Base-by-base conservation (phyloP, 768 basidiomycete genomes). In the Scleroderma bovista region DNA sequence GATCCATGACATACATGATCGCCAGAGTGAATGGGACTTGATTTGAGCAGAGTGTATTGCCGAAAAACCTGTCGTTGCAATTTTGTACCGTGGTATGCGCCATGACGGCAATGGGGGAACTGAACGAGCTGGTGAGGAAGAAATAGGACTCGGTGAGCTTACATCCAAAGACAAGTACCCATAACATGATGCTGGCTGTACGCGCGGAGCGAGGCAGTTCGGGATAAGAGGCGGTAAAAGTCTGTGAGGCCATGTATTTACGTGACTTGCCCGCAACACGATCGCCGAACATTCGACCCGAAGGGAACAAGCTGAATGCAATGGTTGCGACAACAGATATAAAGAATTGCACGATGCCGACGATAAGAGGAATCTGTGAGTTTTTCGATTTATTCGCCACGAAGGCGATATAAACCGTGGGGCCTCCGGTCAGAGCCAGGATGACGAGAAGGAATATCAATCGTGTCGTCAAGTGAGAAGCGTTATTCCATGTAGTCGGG, bases 1-100 rank as follows among this genome's bases (percentile, higher is more conserved):
- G 72, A 65, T 99, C 96, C 96, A 99, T 98, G 69, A 96, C 67
- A 74, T 95, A 98, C 95, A 98, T 99, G 77, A 97, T 93, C 36
- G 94, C 75, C 52, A 99, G 80, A 0, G 96, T 86, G 72, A 98
- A 99, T 0, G 87, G 81, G 36, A 96, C 88, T 51, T 99, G 96
- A 62, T 96, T 93, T 33, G 81, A 75, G 73, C 96, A 99, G 6
- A 98, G 75, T 7, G 74, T 76, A 48, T 65, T 73, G 15, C 93
- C 93, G 62, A 98, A 88, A 52, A 84, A 73, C 68, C 76, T 85
- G 70, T 98, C 95, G 54, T 63, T 78, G 70, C 96, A 99, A 41
- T 83, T 83, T 64, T 93, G 91, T 1, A 98, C 89, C 63, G 86
- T 88, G 65, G 91, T 97, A 51, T 90, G 83, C 15, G 92, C 90